These are phyloP conservation scores for Nidularia pulvinata DNA, from an alignment of 768 basidiomycete genomes.

Conservation along the genomic window DNA sequence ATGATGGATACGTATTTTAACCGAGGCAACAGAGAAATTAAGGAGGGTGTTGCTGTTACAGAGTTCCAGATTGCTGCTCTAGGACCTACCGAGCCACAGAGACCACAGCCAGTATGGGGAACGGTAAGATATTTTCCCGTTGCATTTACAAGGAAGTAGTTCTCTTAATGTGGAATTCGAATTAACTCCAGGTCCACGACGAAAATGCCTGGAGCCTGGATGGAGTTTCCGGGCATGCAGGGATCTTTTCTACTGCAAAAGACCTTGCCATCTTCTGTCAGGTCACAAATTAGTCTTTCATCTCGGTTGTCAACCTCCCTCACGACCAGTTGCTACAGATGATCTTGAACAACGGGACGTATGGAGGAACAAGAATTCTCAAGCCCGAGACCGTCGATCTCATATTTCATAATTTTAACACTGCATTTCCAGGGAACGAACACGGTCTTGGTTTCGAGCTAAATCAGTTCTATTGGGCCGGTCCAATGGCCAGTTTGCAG, in stretches of 20 bases:
- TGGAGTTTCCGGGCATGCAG: slow-evolving; percentile 23
- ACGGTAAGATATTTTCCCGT: slow-evolving; percentile 9
- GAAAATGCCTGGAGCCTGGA: slow-evolving; percentile 23
- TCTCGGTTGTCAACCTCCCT: background rate
- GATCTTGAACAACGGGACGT: slow-evolving; percentile 25
- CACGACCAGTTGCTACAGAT: slow-evolving; percentile 9
- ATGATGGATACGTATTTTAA: slow-evolving; percentile 22
- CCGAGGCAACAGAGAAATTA: slow-evolving; percentile 13
- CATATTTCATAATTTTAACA: slow-evolving; percentile 23
- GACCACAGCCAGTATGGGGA: slow-evolving; percentile 23
- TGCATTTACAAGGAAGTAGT: slow-evolving; percentile 1
- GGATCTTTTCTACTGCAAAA: slow-evolving; percentile 19
- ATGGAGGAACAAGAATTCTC: slow-evolving; percentile 14
- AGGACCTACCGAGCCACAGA: slow-evolving; percentile 14
- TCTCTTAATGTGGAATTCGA: background rate
- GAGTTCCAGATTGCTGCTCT: slow-evolving; percentile 20
- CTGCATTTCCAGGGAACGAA: slow-evolving; percentile 19
- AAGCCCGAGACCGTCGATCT: slow-evolving; percentile 19
- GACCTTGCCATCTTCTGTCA: slow-evolving; percentile 24
- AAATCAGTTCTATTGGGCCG: slow-evolving; percentile 22
- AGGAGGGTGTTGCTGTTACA: slow-evolving; percentile 9
- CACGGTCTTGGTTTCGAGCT: slow-evolving; percentile 23
- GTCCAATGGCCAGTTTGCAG: slow-evolving; percentile 19
- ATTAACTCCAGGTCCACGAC: slow-evolving; percentile 16
- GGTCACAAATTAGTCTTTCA: slow-evolving; percentile 4